Evolutionary conservation across 208 protist species (phyloP), one percentile per base, ranked within the genome.

Genomic region (Acanthamoeba sp.): DNA sequence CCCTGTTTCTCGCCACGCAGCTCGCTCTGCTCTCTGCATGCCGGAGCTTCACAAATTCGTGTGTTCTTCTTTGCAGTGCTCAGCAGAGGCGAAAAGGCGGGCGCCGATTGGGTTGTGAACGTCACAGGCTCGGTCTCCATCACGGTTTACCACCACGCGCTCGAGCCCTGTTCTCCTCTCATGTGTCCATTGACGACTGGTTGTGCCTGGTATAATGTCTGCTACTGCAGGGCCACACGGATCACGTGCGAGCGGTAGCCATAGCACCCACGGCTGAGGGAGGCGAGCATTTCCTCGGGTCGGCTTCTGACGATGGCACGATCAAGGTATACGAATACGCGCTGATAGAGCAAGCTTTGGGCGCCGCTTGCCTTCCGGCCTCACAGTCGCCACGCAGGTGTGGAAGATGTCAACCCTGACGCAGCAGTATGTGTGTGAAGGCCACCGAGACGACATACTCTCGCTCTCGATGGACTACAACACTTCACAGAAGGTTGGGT

Each of bases 141-240:
- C 10, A 66, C 57, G 6, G 57, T 66, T n/a, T 27, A 55, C 18
- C 24, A 55, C n/a, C n/a, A n/a, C n/a, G n/a, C n/a, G n/a, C n/a
- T n/a, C n/a, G n/a, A n/a, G n/a, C n/a, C 55, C 55, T 62, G 22
- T 22, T 62, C 22, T 62, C 55, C 12, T 62, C n/a, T n/a, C n/a
- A n/a, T n/a, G n/a, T n/a, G n/a, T n/a, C n/a, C n/a, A n/a, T n/a
- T n/a, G n/a, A n/a, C n/a, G n/a, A n/a, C n/a, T n/a, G n/a, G n/a
- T n/a, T n/a, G n/a, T n/a, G n/a, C n/a, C n/a, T n/a, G n/a, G n/a
- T n/a, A n/a, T n/a, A n/a, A n/a, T n/a, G n/a, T n/a, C n/a, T n/a
- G n/a, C n/a, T n/a, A n/a, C n/a, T n/a, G n/a, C n/a, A 85, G 76
- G 76, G 76, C 12, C 76, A 85, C 40, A 85, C 76, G 22, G 76